Percentiles rank a stretch among this genome's conserved stretches.
These are phyloP conservation scores for Blastocystis sp. DNA, from an alignment of 352 stramenopile species.

Conservation along the genomic window DNA sequence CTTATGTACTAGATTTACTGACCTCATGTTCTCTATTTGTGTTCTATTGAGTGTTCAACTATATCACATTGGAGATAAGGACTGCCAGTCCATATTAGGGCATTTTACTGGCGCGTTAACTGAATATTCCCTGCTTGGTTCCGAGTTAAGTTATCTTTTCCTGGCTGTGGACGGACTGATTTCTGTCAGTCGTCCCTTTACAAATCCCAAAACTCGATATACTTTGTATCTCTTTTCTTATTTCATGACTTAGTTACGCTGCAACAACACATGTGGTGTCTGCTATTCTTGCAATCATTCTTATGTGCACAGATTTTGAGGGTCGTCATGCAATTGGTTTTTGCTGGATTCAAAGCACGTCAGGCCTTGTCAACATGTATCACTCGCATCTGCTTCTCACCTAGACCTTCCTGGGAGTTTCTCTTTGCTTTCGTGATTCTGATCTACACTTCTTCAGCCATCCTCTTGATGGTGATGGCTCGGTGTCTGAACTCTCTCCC, in stretches of 20 bases:
- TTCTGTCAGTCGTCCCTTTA: conserved; percentile 48
- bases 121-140: conserved; percentile 38
- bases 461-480: conserved; percentile 1
- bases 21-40: not conserved
- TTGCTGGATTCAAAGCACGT: conserved; percentile 19
- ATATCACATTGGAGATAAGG: not conserved
- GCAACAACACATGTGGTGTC: not conserved
- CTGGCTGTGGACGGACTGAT: conserved; percentile 20
- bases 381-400: not conserved
- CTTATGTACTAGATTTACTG: not conserved
- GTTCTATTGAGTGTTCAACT: conserved; percentile 27
- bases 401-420: conserved; percentile 45
- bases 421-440: conserved; percentile 20
- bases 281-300: not conserved
- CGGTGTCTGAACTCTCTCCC: conserved; percentile 37
- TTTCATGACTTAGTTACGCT: not conserved
- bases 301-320: not conserved
- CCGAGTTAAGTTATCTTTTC: conserved; percentile 23
- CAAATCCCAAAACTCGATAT: conserved; percentile 37
- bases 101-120: not conserved
- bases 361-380: not conserved
- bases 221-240: not conserved
- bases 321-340: conserved; percentile 2
- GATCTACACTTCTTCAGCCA: not conserved
- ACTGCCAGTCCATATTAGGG: not conserved